phyloP scores from a whole-genome alignment of 805 yeast genomes.

The Jamesozyma spencerorum region DNA sequence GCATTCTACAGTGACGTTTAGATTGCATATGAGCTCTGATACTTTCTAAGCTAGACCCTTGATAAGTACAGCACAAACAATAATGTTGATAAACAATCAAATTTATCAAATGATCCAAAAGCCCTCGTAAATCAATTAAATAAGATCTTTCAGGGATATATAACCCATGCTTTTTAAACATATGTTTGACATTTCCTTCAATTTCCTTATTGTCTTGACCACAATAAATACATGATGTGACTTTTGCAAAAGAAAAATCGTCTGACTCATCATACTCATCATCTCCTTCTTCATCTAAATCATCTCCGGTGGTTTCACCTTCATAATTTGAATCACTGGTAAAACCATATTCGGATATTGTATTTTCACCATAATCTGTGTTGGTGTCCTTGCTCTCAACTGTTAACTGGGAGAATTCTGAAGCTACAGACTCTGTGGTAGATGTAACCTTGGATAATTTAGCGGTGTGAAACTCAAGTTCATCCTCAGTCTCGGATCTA shows the following conservation, averaged over 20 bases:
- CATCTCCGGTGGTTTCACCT: slow-evolving; percentile 29
- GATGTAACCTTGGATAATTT: slow-evolving; percentile 33
- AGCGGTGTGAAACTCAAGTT: background rate
- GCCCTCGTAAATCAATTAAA: slow-evolving; percentile 58
- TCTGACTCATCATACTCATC: slow-evolving; percentile 16
- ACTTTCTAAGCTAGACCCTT: slow-evolving; percentile 77
- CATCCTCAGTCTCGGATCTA: slow-evolving; percentile 1
- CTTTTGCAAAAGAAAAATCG: slow-evolving; percentile 4
- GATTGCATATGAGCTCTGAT: slow-evolving; percentile 80
- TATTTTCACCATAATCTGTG: slow-evolving; percentile 34
- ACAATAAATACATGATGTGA: slow-evolving; percentile 49
- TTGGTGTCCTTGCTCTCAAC: slow-evolving; percentile 30
- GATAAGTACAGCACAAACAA: slow-evolving; percentile 73
- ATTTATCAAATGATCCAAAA: slow-evolving; percentile 67
- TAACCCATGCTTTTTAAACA: slow-evolving; percentile 74
- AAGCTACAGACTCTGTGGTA: slow-evolving; percentile 46
- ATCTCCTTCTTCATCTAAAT: slow-evolving; percentile 14
- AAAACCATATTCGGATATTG: slow-evolving; percentile 43
- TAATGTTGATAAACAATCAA: slow-evolving; percentile 74
- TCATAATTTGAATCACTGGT: slow-evolving; percentile 33
- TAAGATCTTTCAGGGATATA: slow-evolving; percentile 77
- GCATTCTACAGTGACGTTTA: slow-evolving; percentile 82
- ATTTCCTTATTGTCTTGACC: slow-evolving; percentile 43
- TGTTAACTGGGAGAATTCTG: slow-evolving; percentile 42
- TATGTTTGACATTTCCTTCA: slow-evolving; percentile 59